Percentiles rank a stretch among this genome's conserved stretches.
Conservation (phyloP, 805 yeast species). For the Barnettozyma vustinii region DNA sequence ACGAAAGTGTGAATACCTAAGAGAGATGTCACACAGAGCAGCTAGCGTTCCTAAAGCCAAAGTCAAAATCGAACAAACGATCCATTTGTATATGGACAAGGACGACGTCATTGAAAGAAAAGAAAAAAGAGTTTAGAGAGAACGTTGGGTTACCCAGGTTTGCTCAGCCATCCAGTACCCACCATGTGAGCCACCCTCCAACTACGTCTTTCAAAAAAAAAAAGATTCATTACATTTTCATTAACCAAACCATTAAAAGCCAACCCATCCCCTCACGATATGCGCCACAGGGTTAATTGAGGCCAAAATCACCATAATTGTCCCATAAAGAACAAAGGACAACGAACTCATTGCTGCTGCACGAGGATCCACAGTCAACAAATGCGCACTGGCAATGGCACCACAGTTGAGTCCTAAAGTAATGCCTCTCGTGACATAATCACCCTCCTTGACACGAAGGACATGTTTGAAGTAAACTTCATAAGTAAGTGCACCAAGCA, state of each 20-base stretch:
- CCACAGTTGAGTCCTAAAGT: constrained; percentile 76
- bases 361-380: constrained; percentile 63
- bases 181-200: background rate
- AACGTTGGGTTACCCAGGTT: no score
- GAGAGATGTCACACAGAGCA: no score
- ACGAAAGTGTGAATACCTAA: no score
- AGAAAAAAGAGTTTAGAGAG: no score
- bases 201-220: background rate
- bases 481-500: constrained; percentile 65
- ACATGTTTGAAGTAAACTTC: constrained; percentile 37
- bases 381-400: constrained; percentile 77
- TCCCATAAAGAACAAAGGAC: constrained; percentile 68
- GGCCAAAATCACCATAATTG: constrained; percentile 63
- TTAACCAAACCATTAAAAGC: constrained; percentile 21
- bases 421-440: constrained; percentile 71
- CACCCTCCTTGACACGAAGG: constrained; percentile 51
- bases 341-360: constrained; percentile 77
- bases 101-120: no score
- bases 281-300: constrained; percentile 52
- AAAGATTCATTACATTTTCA: background rate
- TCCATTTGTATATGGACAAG: no score
- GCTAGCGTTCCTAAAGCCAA: no score
- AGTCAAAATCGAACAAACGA: no score
- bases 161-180: no score
- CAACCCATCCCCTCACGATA: constrained; percentile 43